Evolutionary conservation across 176 grass and related monocot genomes (phyloP).

Genomic region (Cenchrus fungigraminus): DNA sequence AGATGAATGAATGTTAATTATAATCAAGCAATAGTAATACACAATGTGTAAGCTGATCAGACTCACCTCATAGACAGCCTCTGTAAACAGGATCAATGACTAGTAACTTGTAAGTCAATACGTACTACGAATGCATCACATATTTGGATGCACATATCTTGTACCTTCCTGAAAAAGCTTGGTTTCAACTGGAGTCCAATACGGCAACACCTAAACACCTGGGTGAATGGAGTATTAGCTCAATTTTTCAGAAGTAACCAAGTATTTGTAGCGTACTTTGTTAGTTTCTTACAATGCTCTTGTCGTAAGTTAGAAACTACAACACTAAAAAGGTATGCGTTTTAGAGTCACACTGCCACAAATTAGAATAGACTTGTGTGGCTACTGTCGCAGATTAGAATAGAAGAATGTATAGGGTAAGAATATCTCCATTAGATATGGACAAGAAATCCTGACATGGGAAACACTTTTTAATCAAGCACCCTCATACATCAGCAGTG

Average conservation of each 20-base stretch:
- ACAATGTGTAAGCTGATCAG: neutral
- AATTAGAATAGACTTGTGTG: neutral
- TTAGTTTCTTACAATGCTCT: neutral
- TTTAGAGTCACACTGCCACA: neutral
- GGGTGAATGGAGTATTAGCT: slow-evolving; percentile 21
- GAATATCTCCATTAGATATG: slow-evolving; percentile 29
- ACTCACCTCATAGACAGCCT: slow-evolving; percentile 31
- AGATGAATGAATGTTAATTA: neutral
- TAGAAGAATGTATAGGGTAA: slow-evolving; percentile 27
- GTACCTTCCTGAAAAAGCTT: slow-evolving; percentile 19
- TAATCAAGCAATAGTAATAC: slow-evolving; percentile 7
- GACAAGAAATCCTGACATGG: slow-evolving; percentile 13
- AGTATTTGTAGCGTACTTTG: neutral
- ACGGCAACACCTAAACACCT: slow-evolving; percentile 25
- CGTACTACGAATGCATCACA: neutral
- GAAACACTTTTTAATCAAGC: slow-evolving; percentile 25
- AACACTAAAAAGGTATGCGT: neutral
- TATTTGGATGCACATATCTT: slow-evolving; percentile 23
- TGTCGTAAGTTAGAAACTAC: neutral
- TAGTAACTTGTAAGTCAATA: slow-evolving; percentile 17
- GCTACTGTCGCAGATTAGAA: slow-evolving; percentile 17
- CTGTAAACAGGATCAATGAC: slow-evolving; percentile 22
- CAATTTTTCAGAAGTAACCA: slow-evolving; percentile 11
- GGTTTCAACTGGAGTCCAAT: slow-evolving; percentile 20
- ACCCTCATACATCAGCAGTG: slow-evolving; percentile 43